Evolutionary conservation across 2,329 filamentous ascomycete genomes (phyloP).

Genomic region (Fusarium lyarnte): DNA sequence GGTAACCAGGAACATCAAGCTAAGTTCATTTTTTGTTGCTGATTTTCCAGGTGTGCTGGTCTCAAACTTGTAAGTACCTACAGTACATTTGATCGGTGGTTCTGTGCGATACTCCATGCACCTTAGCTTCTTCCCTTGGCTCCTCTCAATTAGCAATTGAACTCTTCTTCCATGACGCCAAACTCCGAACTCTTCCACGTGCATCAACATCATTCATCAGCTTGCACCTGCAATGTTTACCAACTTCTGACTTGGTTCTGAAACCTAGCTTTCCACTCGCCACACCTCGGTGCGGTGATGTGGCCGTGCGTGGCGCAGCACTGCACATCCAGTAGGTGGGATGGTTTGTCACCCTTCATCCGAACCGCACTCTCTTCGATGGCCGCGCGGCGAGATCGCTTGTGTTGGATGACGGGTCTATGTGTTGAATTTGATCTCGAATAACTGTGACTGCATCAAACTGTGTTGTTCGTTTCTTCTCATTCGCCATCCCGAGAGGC

Average conservation of each 20-base stretch:
- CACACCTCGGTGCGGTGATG: conserved; percentile 16
- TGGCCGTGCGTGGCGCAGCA: conserved; percentile 24
- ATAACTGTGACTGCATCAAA: conserved; percentile 20
- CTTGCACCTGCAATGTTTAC: conserved; percentile 7
- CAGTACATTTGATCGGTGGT: background rate
- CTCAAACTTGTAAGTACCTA: background rate
- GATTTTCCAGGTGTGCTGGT: background rate
- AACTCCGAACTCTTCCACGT: conserved; percentile 14
- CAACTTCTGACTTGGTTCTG: conserved; percentile 37
- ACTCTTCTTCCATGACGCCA: conserved; percentile 19
- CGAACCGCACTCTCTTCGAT: conserved; percentile 45
- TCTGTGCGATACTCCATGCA: background rate
- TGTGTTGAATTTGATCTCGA: conserved; percentile 8
- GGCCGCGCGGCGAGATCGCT: conserved; percentile 39
- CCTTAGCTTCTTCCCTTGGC: background rate
- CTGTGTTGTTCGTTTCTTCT: conserved; percentile 41
- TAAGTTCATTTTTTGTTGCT: background rate
- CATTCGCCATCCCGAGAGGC: conserved; percentile 19
- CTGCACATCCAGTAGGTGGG: background rate
- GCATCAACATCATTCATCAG: background rate
- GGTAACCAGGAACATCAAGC: background rate
- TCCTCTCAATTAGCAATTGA: background rate
- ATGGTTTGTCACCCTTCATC: conserved; percentile 27
- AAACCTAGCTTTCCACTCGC: conserved; percentile 27
- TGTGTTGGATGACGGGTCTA: conserved; percentile 15